Evolutionary conservation across 2,329 filamentous ascomycete genomes (phyloP), one percentile per base, ranked within the genome.

Genomic region (Lithohypha guttulata): DNA sequence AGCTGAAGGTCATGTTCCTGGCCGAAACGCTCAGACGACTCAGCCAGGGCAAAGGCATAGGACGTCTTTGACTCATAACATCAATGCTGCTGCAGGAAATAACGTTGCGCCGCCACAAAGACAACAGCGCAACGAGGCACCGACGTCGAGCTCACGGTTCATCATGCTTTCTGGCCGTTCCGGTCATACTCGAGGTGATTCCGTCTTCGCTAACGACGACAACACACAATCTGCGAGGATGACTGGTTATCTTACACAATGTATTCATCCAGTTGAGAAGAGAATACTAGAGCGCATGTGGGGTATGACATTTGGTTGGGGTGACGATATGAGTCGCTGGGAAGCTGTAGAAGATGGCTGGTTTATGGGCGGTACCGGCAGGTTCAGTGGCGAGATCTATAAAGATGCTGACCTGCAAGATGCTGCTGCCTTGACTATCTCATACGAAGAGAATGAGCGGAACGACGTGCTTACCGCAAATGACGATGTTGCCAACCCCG

Each of bases 341-440:
- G 51, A 47, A 15, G 45, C 47, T 2, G 41, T 46, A 19, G 50
- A 55, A 35, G 55, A 57, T 46, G 53, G 53, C 5, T 51, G 51
- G 29, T 47, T 43, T 18, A 46, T 51, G 34, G 54, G 55, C 6
- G 55, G 55, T 8, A 53, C 48, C 6, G 55, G 55, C 11, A 42
- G 55, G 11, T 58, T 58, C 42, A 46, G 44, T 25, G 54, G 55
- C 8, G 33, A 44, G 6, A 36, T 53, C 21, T 30, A 39, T 15
- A 39, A 39, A 38, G 34, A 47, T 23, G 20, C 7, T 9, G 35
- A 4, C 11, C 26, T 27, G 19, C 35, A 39, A 19, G 17, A 18
- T 22, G 3, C 8, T 10, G 35, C 23, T 30, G 25, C 26, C 13
- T 15, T 19, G 7, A 11, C 19, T 3, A 10, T 21, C 11, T 26